Evolutionary conservation across 2,329 filamentous ascomycete species (phyloP).

Genomic region (Hypoxylon sp.): DNA sequence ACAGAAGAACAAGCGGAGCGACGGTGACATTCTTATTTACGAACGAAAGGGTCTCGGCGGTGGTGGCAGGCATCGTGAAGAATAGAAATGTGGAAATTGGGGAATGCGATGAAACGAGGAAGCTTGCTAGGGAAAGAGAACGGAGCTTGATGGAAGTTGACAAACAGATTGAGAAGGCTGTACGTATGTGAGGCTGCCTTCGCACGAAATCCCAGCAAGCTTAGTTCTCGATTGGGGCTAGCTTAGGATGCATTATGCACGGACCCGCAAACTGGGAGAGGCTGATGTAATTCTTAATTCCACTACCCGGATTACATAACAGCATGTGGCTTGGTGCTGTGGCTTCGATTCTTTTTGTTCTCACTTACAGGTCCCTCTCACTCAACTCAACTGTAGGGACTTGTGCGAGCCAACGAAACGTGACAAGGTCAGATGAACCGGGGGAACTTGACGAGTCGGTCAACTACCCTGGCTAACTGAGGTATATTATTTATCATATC

Average conservation of each 20-base stretch:
- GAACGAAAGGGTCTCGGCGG: conserved; percentile 94
- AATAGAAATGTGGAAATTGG: conserved; percentile 12
- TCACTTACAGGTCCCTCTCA: conserved; percentile 3
- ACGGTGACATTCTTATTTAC: conserved; percentile 96
- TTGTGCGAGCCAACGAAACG: conserved; percentile 10
- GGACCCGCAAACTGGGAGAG: conserved; percentile 18
- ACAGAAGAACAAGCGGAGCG: conserved; percentile 96
- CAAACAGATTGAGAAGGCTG: conserved; percentile 46
- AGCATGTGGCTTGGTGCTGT: conserved; percentile 27
- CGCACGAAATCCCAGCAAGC: conserved; percentile 47
- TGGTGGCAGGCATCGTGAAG: conserved; percentile 87
- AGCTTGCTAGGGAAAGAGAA: conserved; percentile 33
- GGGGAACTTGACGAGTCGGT: conserved; percentile 8
- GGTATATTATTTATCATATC: conserved; percentile 32
- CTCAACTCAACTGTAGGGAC: conserved; percentile 3
- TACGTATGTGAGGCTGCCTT: conserved; percentile 54
- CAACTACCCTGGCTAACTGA: conserved; percentile 29
- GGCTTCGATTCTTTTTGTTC: conserved; percentile 8
- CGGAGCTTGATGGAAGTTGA: conserved; percentile 31
- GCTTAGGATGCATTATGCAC: conserved; percentile 31
- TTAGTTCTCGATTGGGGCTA: conserved; percentile 49
- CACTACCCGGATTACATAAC: conserved; percentile 18
- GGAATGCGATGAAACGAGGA: conserved; percentile 18
- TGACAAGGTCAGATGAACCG: conserved; percentile 3
- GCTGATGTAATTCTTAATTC: conserved; percentile 38